These are phyloP conservation scores for Colletotrichum sp. DNA, from an alignment of 2,329 filamentous ascomycete species.

Conservation along the genomic window DNA sequence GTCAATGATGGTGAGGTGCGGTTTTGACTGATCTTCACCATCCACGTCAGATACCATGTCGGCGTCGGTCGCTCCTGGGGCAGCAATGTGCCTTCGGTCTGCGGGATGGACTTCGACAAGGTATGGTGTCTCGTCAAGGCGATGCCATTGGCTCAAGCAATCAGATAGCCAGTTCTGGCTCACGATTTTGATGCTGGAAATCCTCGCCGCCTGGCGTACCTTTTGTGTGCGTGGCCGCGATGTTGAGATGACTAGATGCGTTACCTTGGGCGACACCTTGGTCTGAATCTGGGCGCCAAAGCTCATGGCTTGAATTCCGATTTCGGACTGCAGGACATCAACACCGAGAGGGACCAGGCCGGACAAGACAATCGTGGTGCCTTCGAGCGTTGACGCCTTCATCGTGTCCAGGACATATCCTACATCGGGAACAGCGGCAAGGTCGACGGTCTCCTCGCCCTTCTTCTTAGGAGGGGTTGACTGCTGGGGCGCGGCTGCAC, in stretches of 20 bases:
- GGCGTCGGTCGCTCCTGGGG: conserved; percentile 31
- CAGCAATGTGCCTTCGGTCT: conserved; percentile 53
- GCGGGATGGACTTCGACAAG: conserved; percentile 77
- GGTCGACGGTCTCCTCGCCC: conserved; percentile 47
- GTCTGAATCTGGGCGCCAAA: conserved; percentile 76
- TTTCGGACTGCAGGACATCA: conserved; percentile 81
- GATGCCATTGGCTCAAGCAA: conserved; percentile 83
- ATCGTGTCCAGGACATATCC: conserved; percentile 83
- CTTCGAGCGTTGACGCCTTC: conserved; percentile 77
- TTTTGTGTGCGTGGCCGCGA: conserved; percentile 84
- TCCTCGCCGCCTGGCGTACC: conserved; percentile 83
- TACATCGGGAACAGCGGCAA: conserved; percentile 77
- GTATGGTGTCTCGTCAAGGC: conserved; percentile 79
- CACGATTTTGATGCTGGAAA: conserved; percentile 86
- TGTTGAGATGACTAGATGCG: conserved; percentile 76
- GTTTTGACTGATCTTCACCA: conserved; percentile 42
- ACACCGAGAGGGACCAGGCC: conserved; percentile 86
- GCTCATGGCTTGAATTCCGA: conserved; percentile 83
- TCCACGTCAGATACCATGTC: conserved; percentile 18
- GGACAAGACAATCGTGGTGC: conserved; percentile 83
- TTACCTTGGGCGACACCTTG: conserved; percentile 66
- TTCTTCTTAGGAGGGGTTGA: conserved; percentile 13
- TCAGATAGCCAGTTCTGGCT: conserved; percentile 89
- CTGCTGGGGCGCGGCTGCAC: conserved; percentile 28
- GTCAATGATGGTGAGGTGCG: conserved; percentile 48